Evolutionary conservation across 768 basidiomycete species (phyloP).

Genomic region (Mycena indigotica): DNA sequence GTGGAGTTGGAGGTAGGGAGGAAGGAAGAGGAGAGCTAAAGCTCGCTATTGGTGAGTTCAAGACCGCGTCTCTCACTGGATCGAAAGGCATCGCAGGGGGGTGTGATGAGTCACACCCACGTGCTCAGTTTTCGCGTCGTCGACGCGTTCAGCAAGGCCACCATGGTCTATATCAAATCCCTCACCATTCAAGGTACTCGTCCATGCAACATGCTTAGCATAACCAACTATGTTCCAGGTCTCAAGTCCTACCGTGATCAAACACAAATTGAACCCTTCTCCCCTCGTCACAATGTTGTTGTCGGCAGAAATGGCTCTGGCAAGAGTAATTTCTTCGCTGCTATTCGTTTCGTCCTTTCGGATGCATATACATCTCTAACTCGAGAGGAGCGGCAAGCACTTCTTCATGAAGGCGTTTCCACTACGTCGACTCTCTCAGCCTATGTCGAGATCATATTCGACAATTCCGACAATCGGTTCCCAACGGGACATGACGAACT

Average conservation of each 20-base stretch:
- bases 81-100: slow-evolving; percentile 1
- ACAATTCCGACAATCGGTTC: slow-evolving; percentile 92
- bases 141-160: neutral
- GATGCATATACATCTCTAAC: slow-evolving; percentile 97
- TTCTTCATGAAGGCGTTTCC: slow-evolving; percentile 93
- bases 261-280: slow-evolving; percentile 93
- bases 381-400: slow-evolving; percentile 85
- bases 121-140: neutral
- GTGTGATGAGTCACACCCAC: neutral
- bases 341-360: slow-evolving; percentile 95
- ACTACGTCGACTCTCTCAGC: slow-evolving; percentile 89
- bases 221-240: slow-evolving; percentile 53
- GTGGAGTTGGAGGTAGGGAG: slow-evolving; percentile 27
- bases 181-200: slow-evolving; percentile 55
- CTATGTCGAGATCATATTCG: slow-evolving; percentile 93
- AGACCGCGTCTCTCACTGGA: slow-evolving; percentile 76
- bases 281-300: slow-evolving; percentile 91
- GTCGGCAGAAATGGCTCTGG: slow-evolving; percentile 97
- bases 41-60: slow-evolving; percentile 67
- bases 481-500: slow-evolving; percentile 89
- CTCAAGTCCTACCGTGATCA: slow-evolving; percentile 99
- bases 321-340: slow-evolving; percentile 98
- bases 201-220: neutral
- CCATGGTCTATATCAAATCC: slow-evolving; percentile 82
- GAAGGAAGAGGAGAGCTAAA: slow-evolving; percentile 29